Conservation (phyloP, 2,329 filamentous ascomycete genomes). For the Colletotrichum tamarilloi region DNA sequence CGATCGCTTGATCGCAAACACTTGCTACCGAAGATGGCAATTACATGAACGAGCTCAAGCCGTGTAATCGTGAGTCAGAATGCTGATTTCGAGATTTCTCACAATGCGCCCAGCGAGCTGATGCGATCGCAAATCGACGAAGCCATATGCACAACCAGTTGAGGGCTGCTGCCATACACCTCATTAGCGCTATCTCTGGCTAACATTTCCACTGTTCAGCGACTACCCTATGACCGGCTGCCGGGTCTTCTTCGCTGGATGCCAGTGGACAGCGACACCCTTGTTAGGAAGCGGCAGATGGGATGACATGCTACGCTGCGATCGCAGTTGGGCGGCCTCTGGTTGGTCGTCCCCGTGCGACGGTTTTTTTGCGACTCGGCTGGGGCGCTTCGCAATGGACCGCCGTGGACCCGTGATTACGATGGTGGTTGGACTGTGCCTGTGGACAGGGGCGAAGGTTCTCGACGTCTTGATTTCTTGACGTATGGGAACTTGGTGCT, state of each 20-base stretch:
- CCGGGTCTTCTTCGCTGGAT: conserved; percentile 10
- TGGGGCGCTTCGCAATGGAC: conserved; percentile 17
- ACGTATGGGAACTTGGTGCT: not conserved
- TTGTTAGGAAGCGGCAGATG: conserved; percentile 21
- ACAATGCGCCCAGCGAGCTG: not conserved
- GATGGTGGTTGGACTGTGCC: not conserved
- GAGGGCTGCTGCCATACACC: not conserved
- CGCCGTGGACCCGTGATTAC: not conserved
- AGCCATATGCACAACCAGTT: not conserved
- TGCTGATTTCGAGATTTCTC: not conserved
- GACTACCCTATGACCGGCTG: conserved; percentile 4
- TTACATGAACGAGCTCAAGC: not conserved
- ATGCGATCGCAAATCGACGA: not conserved
- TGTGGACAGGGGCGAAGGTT: conserved; percentile 2
- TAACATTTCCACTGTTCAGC: not conserved
- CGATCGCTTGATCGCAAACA: conserved; percentile 25
- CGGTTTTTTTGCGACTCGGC: conserved; percentile 3
- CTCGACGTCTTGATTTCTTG: not conserved
- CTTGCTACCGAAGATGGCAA: not conserved
- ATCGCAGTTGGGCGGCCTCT: conserved; percentile 15
- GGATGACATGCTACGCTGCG: conserved; percentile 17
- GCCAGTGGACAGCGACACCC: not conserved
- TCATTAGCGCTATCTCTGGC: not conserved
- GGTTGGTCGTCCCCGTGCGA: not conserved
- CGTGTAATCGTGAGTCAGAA: not conserved